A percentile compares a stretch with the other conserved stretches of the same genome.
phyloP scores from a whole-genome alignment of 768 basidiomycete species.

The Dentipellis sp. region DNA sequence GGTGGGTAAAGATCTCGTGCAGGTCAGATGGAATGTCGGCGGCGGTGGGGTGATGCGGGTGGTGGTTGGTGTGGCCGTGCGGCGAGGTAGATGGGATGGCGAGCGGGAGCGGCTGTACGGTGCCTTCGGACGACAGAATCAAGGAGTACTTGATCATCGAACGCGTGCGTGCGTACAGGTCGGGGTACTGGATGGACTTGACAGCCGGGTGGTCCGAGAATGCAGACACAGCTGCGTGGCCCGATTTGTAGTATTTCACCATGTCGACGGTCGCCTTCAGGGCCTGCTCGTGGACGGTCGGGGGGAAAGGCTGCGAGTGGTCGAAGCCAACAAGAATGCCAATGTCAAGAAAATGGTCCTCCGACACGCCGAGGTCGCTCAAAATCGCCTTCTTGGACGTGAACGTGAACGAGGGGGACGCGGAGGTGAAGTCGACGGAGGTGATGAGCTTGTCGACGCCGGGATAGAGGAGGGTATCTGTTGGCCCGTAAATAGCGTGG shows the following conservation, averaged over 20 bases:
- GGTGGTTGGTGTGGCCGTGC: constrained; percentile 45
- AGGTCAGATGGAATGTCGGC: constrained; percentile 87
- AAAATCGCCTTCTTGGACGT: constrained; percentile 75
- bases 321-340: constrained; percentile 90
- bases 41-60: constrained; percentile 62
- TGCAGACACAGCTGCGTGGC: constrained; percentile 68
- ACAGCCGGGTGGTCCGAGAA: constrained; percentile 78
- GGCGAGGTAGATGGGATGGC: constrained; percentile 41
- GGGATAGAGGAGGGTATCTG: constrained; percentile 85
- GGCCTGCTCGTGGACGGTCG: constrained; percentile 70
- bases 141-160: constrained; percentile 90
- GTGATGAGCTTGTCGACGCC: constrained; percentile 86
- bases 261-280: constrained; percentile 85
- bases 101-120: constrained; percentile 73
- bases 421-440: constrained; percentile 64
- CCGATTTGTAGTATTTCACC: constrained; percentile 88
- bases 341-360: constrained; percentile 94
- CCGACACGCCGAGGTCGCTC: constrained; percentile 50
- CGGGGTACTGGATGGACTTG: constrained; percentile 69
- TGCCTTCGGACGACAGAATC: constrained; percentile 81
- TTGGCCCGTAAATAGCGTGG: constrained; percentile 87
- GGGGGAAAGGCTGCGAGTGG: constrained; percentile 70
- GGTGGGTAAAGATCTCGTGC: constrained; percentile 90
- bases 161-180: constrained; percentile 82
- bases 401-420: constrained; percentile 70